phyloP scores from a whole-genome alignment of 169 alveolate species.

The Amoebophrya sp. region DNA sequence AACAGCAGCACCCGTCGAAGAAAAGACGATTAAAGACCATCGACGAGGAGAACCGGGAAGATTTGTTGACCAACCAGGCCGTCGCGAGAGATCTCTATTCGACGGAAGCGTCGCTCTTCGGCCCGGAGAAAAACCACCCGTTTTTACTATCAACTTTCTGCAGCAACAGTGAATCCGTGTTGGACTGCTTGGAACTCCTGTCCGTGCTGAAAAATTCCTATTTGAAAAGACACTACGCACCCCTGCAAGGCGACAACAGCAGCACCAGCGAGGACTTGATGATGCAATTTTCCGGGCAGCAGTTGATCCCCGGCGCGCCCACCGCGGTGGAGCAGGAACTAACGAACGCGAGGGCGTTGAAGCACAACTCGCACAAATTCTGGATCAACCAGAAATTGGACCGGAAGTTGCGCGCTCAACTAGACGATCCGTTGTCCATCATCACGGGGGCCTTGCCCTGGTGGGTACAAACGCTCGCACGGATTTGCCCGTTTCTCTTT shows the following conservation, averaged over 20 bases:
- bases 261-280: background rate
- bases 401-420: background rate
- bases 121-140: background rate
- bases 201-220: background rate
- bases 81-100: background rate
- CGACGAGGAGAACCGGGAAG: background rate
- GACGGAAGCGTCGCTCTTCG: background rate
- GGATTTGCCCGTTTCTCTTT: slow-evolving; percentile 14
- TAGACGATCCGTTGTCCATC: background rate
- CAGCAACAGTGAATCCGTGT: background rate
- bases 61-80: background rate
- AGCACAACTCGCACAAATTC: background rate
- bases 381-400: background rate
- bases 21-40: background rate
- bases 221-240: background rate
- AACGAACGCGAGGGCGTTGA: background rate
- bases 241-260: background rate
- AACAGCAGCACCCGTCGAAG: background rate
- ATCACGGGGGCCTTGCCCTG: background rate
- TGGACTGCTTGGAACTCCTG: background rate
- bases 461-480: background rate
- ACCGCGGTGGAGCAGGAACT: background rate
- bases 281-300: too few relatives aligned
- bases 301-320: too few relatives aligned
- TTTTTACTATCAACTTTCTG: background rate